Evolutionary conservation across 257 asterid genomes (phyloP).

Genomic region (Solanum pinnatisectum): DNA sequence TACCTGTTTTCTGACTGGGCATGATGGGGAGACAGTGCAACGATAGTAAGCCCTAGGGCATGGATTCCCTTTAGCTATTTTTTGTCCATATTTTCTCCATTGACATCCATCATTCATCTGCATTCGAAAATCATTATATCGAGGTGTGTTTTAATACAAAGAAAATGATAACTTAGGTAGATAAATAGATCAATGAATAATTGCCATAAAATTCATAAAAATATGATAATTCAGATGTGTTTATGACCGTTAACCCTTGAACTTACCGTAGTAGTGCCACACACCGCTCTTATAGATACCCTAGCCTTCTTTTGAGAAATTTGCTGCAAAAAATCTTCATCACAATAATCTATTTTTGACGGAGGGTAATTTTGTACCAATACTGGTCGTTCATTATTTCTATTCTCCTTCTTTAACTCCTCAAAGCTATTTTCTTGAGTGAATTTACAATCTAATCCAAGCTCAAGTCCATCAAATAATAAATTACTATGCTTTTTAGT

Average conservation of each 20-base stretch:
- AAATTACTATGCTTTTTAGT: background rate
- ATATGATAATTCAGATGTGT: background rate
- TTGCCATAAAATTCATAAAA: too few relatives aligned
- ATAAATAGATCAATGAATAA: too few relatives aligned
- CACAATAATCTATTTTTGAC: background rate
- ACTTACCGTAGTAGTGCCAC: slow-evolving; percentile 41
- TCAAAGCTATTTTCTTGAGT: background rate
- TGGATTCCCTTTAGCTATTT: slow-evolving; percentile 44
- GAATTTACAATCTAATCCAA: slow-evolving; percentile 22
- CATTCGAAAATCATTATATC: slow-evolving; percentile 8
- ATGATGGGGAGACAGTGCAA: slow-evolving; percentile 34
- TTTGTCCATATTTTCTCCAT: slow-evolving; percentile 61
- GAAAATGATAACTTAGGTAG: too few relatives aligned
- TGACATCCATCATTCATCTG: slow-evolving; percentile 40
- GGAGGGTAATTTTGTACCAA: background rate
- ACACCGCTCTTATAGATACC: slow-evolving; percentile 43
- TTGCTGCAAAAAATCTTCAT: slow-evolving; percentile 14
- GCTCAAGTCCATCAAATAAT: slow-evolving; percentile 20
- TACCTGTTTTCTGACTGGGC: slow-evolving; percentile 53
- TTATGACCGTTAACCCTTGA: background rate
- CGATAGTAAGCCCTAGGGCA: slow-evolving; percentile 59
- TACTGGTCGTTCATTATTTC: background rate
- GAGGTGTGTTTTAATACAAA: background rate
- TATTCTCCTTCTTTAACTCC: background rate
- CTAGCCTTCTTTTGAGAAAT: slow-evolving; percentile 39